These are phyloP conservation scores for Termitomyces sp. DNA, from an alignment of 768 basidiomycete species.

Conservation along the genomic window DNA sequence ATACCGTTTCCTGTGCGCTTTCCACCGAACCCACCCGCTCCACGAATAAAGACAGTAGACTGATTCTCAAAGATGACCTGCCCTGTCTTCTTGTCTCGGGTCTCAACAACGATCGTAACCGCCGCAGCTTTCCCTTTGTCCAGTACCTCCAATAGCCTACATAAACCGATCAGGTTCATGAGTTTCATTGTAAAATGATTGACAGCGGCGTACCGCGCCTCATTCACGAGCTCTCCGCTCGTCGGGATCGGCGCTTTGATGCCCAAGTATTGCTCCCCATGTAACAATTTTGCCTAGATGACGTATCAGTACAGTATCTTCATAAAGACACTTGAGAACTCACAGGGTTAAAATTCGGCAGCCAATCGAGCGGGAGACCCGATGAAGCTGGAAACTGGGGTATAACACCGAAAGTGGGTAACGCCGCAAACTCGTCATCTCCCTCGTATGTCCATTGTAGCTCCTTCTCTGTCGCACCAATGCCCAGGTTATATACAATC, in stretches of 20 bases:
- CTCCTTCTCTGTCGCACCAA: conserved; percentile 92
- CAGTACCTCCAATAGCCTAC: conserved; percentile 70
- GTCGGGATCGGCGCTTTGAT: conserved; percentile 88
- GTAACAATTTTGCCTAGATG: conserved; percentile 84
- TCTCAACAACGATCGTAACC: conserved; percentile 74
- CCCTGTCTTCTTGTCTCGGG: conserved; percentile 74
- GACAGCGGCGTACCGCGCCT: conserved; percentile 47
- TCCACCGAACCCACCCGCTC: conserved; percentile 94
- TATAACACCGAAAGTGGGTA: conserved; percentile 95
- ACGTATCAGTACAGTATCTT: neutral
- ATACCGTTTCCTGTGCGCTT: conserved; percentile 77
- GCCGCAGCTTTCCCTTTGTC: conserved; percentile 95
- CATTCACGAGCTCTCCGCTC: conserved; percentile 69
- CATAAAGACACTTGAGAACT: conserved; percentile 14
- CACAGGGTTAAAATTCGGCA: conserved; percentile 94
- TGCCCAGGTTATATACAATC: conserved; percentile 90
- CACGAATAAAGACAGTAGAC: conserved; percentile 87
- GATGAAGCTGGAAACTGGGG: conserved; percentile 81
- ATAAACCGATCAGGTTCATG: neutral
- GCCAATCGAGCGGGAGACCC: conserved; percentile 70
- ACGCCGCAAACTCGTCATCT: conserved; percentile 75
- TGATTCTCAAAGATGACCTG: conserved; percentile 89
- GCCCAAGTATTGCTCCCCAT: conserved; percentile 93
- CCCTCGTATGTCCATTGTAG: conserved; percentile 90
- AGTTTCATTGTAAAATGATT: neutral